Evolutionary conservation across 2,329 filamentous ascomycete genomes (phyloP), one percentile per base, ranked within the genome.

Genomic region (Dendryphion nanum): DNA sequence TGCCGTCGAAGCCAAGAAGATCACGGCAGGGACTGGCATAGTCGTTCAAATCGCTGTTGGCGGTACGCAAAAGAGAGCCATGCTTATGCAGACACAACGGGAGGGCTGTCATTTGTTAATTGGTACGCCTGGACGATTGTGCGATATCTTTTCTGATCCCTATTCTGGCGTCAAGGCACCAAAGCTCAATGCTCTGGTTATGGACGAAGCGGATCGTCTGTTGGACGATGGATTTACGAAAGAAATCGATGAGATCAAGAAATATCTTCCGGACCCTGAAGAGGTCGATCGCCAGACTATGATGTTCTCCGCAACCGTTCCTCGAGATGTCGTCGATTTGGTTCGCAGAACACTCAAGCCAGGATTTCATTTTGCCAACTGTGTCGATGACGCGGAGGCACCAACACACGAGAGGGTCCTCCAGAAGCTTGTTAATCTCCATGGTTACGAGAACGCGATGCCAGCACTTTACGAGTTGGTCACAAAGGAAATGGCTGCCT

Each of bases 251-350:
- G 61, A 72, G 14, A 73, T 76, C 52, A 68, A 69, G 54, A 52
- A 52, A 10, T 48, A 65, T 23, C 57, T 96, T 7, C 91, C 91
- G 3, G 69, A 76, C 32, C 76, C 77, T 5, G 53, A 63, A 0
- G 66, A 82, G 36, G 79, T 83, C 43, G 76, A 85, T 37, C 82
- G 91, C 34, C 93, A 98, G 66, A 96, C 90, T 5, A 81, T 98
- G 55, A 83, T 98, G 67, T 96, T 95, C 66, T 97, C 91, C 12
- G 93, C 93, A 30, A 98, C 93, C 8, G 86, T 98, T 20, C 89
- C 91, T 31, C 77, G 78, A 42, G 81, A 89, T 46, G 91, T 98
- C 30, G 82, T 95, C 50, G 70, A 77, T 30, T 78, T 97, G 33
- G 91, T 94, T 28, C 79, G 83, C 42, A 69, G 72, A 50, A 89